Percentiles rank a stretch among this genome's conserved stretches.
phyloP scores from a whole-genome alignment of 1,284 basidiomycete genomes.

The Moesziomyces sp. region DNA sequence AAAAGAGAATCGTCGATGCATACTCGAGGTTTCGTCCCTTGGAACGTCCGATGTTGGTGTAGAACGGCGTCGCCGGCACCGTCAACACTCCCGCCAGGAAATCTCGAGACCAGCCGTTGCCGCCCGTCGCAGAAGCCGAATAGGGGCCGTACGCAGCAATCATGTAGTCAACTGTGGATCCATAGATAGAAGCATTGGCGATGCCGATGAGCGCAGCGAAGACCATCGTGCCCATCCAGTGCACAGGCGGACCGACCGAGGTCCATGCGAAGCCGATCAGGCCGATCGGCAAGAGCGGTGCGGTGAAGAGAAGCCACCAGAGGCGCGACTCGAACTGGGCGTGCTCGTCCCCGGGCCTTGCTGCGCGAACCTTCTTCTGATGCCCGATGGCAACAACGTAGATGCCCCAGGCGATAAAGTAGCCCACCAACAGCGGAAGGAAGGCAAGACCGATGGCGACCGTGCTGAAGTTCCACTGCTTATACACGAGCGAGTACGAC shows the following conservation, averaged over 20 bases:
- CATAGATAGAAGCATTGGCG: slow-evolving; percentile 66
- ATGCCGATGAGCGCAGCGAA: slow-evolving; percentile 68
- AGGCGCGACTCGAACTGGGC: slow-evolving; percentile 68
- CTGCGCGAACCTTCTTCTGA: slow-evolving; percentile 63
- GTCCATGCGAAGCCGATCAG: slow-evolving; percentile 70
- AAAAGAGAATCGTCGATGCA: slow-evolving; percentile 69
- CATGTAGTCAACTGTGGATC: slow-evolving; percentile 69
- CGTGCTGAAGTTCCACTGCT: slow-evolving; percentile 68
- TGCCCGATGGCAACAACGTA: slow-evolving; percentile 66
- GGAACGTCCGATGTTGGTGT: slow-evolving; percentile 64
- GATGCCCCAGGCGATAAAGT: slow-evolving; percentile 69
- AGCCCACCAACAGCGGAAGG: slow-evolving; percentile 69
- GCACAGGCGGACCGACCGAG: slow-evolving; percentile 67
- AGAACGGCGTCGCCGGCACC: slow-evolving; percentile 69
- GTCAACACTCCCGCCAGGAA: slow-evolving; percentile 69
- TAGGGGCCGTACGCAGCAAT: slow-evolving; percentile 69
- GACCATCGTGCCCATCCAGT: slow-evolving; percentile 70
- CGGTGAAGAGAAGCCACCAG: slow-evolving; percentile 68
- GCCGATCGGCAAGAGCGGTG: slow-evolving; percentile 69
- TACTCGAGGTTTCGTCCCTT: slow-evolving; percentile 64
- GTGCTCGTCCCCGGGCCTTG: slow-evolving; percentile 50
- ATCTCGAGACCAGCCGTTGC: slow-evolving; percentile 65
- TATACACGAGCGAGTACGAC: slow-evolving; percentile 68
- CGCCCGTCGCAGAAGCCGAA: slow-evolving; percentile 68
- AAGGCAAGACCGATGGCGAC: slow-evolving; percentile 64